Conservation (phyloP, 192 early-diverging fungal species). For the Coemansia sp. region DNA sequence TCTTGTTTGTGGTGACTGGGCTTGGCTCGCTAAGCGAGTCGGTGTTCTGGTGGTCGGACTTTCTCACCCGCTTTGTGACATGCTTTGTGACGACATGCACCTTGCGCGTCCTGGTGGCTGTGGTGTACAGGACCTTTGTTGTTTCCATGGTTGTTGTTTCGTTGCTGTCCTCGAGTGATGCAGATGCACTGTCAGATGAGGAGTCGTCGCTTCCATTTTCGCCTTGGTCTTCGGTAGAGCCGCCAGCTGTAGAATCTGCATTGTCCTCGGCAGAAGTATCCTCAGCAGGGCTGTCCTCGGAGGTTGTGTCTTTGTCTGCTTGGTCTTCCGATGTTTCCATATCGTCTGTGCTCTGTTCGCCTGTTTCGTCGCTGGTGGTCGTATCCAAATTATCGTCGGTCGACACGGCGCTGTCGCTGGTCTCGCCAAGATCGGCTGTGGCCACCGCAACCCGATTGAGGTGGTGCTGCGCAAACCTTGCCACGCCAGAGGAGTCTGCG, state of each 20-base stretch:
- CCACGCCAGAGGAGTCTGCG: background rate
- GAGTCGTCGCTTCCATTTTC: background rate
- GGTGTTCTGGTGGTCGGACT: background rate
- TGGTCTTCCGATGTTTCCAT: background rate
- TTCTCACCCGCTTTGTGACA: slow-evolving; percentile 23
- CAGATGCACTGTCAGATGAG: background rate
- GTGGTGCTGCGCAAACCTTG: slow-evolving; percentile 10
- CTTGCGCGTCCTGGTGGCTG: slow-evolving; percentile 34
- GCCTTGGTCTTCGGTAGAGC: background rate
- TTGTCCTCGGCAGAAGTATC: background rate
- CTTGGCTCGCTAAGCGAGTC: slow-evolving; percentile 4
- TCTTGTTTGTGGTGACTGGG: slow-evolving; percentile 23
- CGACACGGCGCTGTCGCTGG: background rate
- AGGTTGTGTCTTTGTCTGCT: background rate
- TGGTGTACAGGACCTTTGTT: slow-evolving; percentile 37
- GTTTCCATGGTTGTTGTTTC: slow-evolving; percentile 44
- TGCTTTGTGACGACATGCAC: slow-evolving; percentile 32
- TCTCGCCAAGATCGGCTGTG: background rate
- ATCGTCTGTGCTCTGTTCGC: background rate
- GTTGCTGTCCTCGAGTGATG: slow-evolving; percentile 16
- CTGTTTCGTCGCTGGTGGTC: background rate
- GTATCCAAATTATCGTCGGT: background rate
- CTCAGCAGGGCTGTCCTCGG: background rate
- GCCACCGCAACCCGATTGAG: slow-evolving; percentile 13
- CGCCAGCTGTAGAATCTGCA: background rate